Percentiles rank a stretch among this genome's conserved stretches.
Conservation (phyloP, 2,329 filamentous ascomycete species). For the Calonectria pauciramosa region DNA sequence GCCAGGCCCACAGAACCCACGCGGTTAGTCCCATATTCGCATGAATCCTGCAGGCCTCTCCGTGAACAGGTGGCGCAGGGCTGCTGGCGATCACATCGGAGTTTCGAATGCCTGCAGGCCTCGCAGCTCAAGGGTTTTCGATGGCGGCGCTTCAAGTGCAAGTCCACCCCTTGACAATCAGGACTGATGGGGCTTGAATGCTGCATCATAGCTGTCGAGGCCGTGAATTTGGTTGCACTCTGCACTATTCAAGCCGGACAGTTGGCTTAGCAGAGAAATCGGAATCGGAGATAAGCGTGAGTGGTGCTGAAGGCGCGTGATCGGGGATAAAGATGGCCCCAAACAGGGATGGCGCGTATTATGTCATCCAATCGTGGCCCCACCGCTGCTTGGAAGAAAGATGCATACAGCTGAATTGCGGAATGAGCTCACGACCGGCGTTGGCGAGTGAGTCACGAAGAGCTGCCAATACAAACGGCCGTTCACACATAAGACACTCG, state of each 20-base stretch:
- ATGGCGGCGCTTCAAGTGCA: neutral
- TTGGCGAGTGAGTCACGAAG: too few relatives aligned
- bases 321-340: neutral
- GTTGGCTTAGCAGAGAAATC: neutral
- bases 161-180: neutral
- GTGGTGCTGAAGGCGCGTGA: neutral
- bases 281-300: neutral
- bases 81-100: conserved; percentile 1
- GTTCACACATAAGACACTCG: too few relatives aligned
- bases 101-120: neutral
- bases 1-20: too few relatives aligned
- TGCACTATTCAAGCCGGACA: neutral
- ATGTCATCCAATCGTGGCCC: neutral
- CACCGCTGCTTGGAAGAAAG: neutral
- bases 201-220: neutral
- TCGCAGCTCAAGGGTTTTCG: conserved; percentile 2
- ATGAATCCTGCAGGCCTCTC: neutral
- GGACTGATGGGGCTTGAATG: neutral
- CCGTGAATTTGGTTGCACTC: neutral
- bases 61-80: neutral
- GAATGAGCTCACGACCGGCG: too few relatives aligned
- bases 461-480: too few relatives aligned
- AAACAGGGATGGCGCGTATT: neutral
- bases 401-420: too few relatives aligned
- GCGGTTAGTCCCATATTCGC: neutral